Evolutionary conservation across 2,329 filamentous ascomycete species (phyloP).

Genomic region (Sarocladium brachiariae): DNA sequence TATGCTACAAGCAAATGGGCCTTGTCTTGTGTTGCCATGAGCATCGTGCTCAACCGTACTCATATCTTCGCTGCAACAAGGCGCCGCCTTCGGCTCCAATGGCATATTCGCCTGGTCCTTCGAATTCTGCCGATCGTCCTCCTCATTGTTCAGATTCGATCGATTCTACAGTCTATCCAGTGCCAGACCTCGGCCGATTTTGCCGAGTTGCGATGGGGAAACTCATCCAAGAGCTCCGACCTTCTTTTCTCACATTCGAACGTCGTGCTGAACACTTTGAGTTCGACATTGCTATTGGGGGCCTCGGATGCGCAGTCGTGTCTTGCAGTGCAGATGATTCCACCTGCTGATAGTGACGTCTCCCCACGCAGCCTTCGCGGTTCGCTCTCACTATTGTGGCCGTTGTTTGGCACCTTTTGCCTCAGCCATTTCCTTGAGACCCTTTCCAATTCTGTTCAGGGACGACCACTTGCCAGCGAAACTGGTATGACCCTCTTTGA

Average conservation of each 20-base stretch:
- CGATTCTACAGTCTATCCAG: conserved; percentile 75
- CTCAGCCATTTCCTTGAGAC: conserved; percentile 85
- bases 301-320: conserved; percentile 71
- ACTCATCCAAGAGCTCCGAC: conserved; percentile 55
- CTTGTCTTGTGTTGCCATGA: conserved; percentile 76
- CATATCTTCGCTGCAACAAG: conserved; percentile 89
- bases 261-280: conserved; percentile 63
- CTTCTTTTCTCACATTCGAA: conserved; percentile 66
- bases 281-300: conserved; percentile 65
- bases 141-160: conserved; percentile 60
- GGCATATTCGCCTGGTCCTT: conserved; percentile 63
- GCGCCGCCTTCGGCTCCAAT: conserved; percentile 67
- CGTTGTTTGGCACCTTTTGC: conserved; percentile 62
- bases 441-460: conserved; percentile 79
- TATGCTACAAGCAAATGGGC: conserved; percentile 94
- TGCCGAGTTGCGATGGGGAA: conserved; percentile 61
- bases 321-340: conserved; percentile 62
- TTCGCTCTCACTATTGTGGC: conserved; percentile 71
- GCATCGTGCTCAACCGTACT: conserved; percentile 82
- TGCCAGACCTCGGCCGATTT: conserved; percentile 82
- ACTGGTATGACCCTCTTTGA: conserved; percentile 96
- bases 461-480: conserved; percentile 71
- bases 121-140: conserved; percentile 66
- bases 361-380: conserved; percentile 54
- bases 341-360: conserved; percentile 42